Base-by-base conservation (phyloP, 345 rosid species). In the Pugionium dolabratum region DNA sequence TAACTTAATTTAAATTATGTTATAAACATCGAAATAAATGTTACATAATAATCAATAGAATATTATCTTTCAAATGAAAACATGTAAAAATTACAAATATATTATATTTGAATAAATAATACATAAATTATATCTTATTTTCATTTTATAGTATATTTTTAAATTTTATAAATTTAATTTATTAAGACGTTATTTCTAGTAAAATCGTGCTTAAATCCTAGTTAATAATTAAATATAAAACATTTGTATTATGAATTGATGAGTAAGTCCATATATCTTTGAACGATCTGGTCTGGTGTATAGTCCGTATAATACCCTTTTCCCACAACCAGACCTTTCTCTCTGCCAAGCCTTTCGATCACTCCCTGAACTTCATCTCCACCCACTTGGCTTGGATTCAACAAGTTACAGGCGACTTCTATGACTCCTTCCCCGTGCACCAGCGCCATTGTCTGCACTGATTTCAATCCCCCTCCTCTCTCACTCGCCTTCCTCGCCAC, bases 371-470 rank as follows among this genome's bases (percentile, higher is more conserved):
- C 92, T 58, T 73, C 74, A 1, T 79, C 87, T 55, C 90, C 91
- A 65, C 96, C 87, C 2, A 85, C 90, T 46, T 78, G 73, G 45
- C 72, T 68, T n/a, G 98, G 92, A 42, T 88, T 84, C 83, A 90
- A 69, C 82, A 93, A 70, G 76, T 90, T 90, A 76, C 96, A 90
- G 1, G 96, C 98, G 18, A 93, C 96, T 77, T 90, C 98, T 36
- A 72, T 86, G 18, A 84, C 72, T 43, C 77, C 81, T 59, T 81
- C 81, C 37, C 81, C 81, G 31, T 88, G 90, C 54, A 79, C 79
- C 46, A 93, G 87, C 33, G 92, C 97, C 98, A 93, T 90, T 53
- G 96, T 89, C 79, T 93, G 97, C 44, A 93, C 97, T 3, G 86
- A 84, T 52, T 76, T 71, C 71, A 90, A 82, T n/a, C 98, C 94